Evolutionary conservation across 2,329 filamentous ascomycete genomes (phyloP).

Genomic region (Aureobasidium uvarum): DNA sequence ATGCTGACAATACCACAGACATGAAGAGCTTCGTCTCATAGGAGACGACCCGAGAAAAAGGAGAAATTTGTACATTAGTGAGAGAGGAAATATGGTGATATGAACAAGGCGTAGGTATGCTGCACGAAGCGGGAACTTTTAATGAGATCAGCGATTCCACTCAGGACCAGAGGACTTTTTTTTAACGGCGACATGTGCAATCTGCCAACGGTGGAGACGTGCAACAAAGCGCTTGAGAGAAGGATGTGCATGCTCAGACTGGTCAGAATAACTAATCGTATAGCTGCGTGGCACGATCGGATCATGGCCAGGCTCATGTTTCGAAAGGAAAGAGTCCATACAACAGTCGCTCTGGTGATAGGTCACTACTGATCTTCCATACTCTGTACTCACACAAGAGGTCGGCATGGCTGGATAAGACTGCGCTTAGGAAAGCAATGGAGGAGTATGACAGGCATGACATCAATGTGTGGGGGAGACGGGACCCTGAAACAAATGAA

Average conservation of each 20-base stretch:
- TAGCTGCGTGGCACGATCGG: neutral
- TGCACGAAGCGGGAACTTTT: constrained; percentile 1
- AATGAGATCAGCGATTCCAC: constrained; percentile 9
- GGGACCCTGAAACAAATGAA: constrained; percentile 3
- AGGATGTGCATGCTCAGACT: neutral
- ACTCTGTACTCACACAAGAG: neutral
- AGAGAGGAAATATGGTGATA: neutral
- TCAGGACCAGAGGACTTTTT: neutral
- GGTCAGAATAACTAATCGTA: neutral
- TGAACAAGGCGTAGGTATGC: neutral
- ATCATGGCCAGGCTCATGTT: neutral
- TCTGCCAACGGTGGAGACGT: too few species aligned
- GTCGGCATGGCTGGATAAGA: neutral
- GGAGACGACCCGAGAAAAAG: neutral
- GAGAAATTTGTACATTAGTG: constrained; percentile 1
- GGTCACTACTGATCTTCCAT: neutral
- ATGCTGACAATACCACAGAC: constrained; percentile 47
- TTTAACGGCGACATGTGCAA: too few species aligned
- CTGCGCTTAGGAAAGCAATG: neutral
- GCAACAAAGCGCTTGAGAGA: too few species aligned
- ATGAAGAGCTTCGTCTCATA: constrained; percentile 80
- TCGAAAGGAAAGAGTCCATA: neutral
- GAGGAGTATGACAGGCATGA: neutral
- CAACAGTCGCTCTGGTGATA: neutral
- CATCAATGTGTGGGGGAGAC: neutral